Base-by-base conservation (phyloP, 306 rosid genomes). In the Senna tora region DNA sequence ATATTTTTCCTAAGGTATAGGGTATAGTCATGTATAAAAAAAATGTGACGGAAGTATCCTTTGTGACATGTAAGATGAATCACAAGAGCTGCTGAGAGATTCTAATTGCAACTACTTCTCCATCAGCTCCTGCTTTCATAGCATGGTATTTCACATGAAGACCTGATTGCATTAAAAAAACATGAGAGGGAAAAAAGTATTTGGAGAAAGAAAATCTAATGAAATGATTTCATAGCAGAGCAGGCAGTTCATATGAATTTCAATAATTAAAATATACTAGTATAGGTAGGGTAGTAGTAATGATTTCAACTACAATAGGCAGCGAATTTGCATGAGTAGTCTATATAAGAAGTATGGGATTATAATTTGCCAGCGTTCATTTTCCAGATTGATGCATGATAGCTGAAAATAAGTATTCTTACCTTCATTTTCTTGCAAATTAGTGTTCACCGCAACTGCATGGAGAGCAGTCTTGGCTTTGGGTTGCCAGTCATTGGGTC, bases 381-480 rank as follows among this genome's bases (percentile, higher is more conserved):
- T 73, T 32, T 36, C 28, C 53, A 38, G 70, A 76, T 61, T 63
- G 51, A 80, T 17, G 64, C 39, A 52, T 28, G 19, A 42, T 13
- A 67, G 46, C 53, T 71, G 49, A 13, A 54, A 65, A 65, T 67
- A 38, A 65, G 59, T 76, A 41, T 7, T 55, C 14, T 10, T 77
- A 89, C 99, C 99, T 79, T 94, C 97, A 66, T 91, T 94, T 65
- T 82, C 89, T 86, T 94, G 99, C 75, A 94, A 84, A 76, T 91
- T 89, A 79, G 99, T 91, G 73, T 91, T 89, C 75, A 94, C 99
- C 17, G 97, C 97, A 76, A 94, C 99, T 14, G 93, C 95, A 36
- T 91, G 94, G 72, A 77, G 88, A 76, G 93, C 83, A 67, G 89
- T 79, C 84, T 75, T 84, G 63, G 96, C 99, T 85, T 92, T 91